phyloP scores from a whole-genome alignment of 2,329 filamentous ascomycete species.

The Hymenoscyphus linearis region DNA sequence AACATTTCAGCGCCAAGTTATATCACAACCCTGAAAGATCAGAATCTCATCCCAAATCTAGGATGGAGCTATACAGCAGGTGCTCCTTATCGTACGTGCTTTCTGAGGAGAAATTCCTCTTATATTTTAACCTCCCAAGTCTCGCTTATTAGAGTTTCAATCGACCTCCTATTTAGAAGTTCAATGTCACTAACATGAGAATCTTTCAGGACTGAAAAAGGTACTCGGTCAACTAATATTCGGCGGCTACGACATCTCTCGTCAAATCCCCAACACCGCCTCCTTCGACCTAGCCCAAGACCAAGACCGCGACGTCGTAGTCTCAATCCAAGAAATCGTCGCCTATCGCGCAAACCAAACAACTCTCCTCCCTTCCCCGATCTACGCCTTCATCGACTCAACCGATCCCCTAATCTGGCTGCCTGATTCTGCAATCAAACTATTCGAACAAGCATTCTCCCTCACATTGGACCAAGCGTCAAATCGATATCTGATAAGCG shows the following conservation, averaged over 20 bases:
- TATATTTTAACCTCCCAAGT: neutral
- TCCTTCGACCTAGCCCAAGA: constrained; percentile 36
- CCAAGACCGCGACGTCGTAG: constrained; percentile 34
- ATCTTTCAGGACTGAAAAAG: constrained; percentile 19
- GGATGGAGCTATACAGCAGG: constrained; percentile 40
- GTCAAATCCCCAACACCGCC: constrained; percentile 33
- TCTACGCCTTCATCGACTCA: constrained; percentile 33
- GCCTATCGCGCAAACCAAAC: constrained; percentile 12
- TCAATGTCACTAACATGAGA: neutral
- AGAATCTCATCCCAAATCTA: constrained; percentile 29
- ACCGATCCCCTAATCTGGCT: constrained; percentile 36
- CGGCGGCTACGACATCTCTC: constrained; percentile 37
- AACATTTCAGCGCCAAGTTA: constrained; percentile 7
- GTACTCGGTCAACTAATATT: constrained; percentile 36
- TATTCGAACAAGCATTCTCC: constrained; percentile 33
- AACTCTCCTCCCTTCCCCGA: constrained; percentile 23
- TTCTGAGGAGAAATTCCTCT: neutral
- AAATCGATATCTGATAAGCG: constrained; percentile 32
- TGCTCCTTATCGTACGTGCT: constrained; percentile 34
- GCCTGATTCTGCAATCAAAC: constrained; percentile 31
- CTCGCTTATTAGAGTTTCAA: too few relatives aligned
- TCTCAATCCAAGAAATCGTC: constrained; percentile 32
- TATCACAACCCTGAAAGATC: constrained; percentile 20
- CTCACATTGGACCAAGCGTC: constrained; percentile 32
- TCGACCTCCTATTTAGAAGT: too few relatives aligned